Evolutionary conservation across 495 filamentous ascomycete species (phyloP), one percentile per base, ranked within the genome.

Genomic region (Glutinoglossum americanum): DNA sequence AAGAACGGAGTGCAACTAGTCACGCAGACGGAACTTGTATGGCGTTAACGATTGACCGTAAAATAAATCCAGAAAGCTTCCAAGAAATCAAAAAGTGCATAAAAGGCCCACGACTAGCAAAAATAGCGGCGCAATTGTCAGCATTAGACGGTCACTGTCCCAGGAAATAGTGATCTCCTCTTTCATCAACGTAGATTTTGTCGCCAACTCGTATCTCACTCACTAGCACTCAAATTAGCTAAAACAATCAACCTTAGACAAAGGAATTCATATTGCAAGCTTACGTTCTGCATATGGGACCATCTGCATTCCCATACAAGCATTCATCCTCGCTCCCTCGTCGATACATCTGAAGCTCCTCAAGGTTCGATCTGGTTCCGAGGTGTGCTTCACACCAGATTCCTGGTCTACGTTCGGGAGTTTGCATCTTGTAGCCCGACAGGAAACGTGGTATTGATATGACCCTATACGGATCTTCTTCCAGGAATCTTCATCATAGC

Each of bases 301-400:
- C 63, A 93, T 69, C 68, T 90, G 78, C 85, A 94, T 85, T 0
- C 89, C 90, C 57, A 95, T 66, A 65, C 86, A 93, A 1, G 86
- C 82, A 63, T 73, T 74, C 25, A 73, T 74, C n/a, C n/a, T n/a
- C 49, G 84, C 80, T 5, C 89, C 89, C 15, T 72, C 68, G 70
- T 94, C 89, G 45, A 96, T 81, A 28, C 75, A 67, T 32, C 89
- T 74, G 68, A 82, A 84, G 19, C 69, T 73, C 56, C 81, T 73
- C 66, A 95, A 65, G 13, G 86, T 83, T 37, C 68, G 69, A 68
- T 89, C 82, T 17, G 89, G 89, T 70, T 96, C 83, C 6, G 68
- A 71, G 1, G 67, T 66, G 66, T 94, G 85, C 54, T 78, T 75
- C n/a, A 76, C 62, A 0, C 87, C 90, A 1, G 79, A 87, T 21